phyloP scores from a whole-genome alignment of 441 rosid species.

The Brassica hybrid region DNA sequence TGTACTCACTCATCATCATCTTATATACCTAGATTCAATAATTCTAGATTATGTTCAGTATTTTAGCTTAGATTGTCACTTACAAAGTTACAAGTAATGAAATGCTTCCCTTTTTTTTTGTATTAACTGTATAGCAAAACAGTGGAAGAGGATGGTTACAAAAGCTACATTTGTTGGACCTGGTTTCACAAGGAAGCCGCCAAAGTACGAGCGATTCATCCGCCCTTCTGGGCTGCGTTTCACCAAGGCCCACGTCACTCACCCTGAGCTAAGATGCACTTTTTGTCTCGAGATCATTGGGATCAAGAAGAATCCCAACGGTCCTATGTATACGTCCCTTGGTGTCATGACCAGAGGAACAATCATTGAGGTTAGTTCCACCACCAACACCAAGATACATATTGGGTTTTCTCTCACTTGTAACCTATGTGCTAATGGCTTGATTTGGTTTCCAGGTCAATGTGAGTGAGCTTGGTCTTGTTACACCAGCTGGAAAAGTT shows the following conservation, averaged over 20 bases:
- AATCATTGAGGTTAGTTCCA: constrained; percentile 87
- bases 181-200: constrained; percentile 95
- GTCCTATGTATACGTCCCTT: constrained; percentile 92
- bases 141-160: constrained; percentile 93
- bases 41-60: background rate
- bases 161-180: constrained; percentile 89
- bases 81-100: background rate
- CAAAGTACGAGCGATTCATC: constrained; percentile 94
- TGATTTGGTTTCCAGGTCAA: constrained; percentile 62
- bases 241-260: constrained; percentile 90
- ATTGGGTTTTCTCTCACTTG: too few relatives aligned
- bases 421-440: background rate
- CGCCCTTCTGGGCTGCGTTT: constrained; percentile 89
- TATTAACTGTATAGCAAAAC: constrained; percentile 64
- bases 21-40: too few relatives aligned
- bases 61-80: background rate
- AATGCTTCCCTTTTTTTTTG: background rate
- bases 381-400: too few relatives aligned
- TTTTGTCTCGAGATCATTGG: constrained; percentile 90
- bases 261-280: constrained; percentile 90
- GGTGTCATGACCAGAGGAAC: constrained; percentile 95
- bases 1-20: too few relatives aligned
- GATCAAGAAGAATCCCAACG: constrained; percentile 91
- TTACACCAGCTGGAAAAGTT: constrained; percentile 94
- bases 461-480: constrained; percentile 92